Evolutionary conservation across 768 basidiomycete species (phyloP), one percentile per base, ranked within the genome.

Genomic region (Leucosporidium scottii): DNA sequence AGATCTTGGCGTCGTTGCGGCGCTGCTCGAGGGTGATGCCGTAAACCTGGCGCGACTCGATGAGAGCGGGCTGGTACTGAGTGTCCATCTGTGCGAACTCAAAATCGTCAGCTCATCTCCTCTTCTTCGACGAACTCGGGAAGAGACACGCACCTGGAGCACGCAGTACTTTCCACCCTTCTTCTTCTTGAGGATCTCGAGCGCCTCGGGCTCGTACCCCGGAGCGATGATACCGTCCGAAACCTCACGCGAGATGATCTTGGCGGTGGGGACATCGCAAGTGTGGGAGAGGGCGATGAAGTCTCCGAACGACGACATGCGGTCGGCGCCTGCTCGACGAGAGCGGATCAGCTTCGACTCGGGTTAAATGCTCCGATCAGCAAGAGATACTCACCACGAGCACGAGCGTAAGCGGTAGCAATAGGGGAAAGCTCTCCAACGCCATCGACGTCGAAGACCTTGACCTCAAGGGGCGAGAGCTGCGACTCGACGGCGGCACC

Each of bases 241-340:
- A 15, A 99, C 96, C 77, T 99, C 96, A 23, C 96, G 85, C n/a
- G 92, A 93, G 76, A 99, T 96, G 77, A 99, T 93, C 71, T 86
- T 87, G 53, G 96, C 96, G 13, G 96, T 98, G 1, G 91, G 88
- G 48, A 93, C 81, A 77, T 99, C 96, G 80, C 93, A 96, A 25
- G 87, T 85, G 31, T 88, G 87, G 23, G 93, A 96, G 17, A 99
- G 83, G 0, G 93, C 96, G 74, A 99, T 93, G 78, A 98, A 99
- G 80, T 99, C 96, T 7, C 96, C 96, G 77, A 98, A 99, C 3
- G 94, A 97, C 1, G 94, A 97, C 96, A 99, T 99, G 62, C 96
- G 87, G 78, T 99, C 96, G 28, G 96, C 94, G 65, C 93, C 90
- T 90, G 72, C 4, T 34, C 34, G 34, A 0, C 5, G 0, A 13